Percentiles rank a stretch among this genome's conserved stretches.
Evolutionary conservation across 2,329 filamentous ascomycete genomes (phyloP).

Genomic region (Daldinia sp.): DNA sequence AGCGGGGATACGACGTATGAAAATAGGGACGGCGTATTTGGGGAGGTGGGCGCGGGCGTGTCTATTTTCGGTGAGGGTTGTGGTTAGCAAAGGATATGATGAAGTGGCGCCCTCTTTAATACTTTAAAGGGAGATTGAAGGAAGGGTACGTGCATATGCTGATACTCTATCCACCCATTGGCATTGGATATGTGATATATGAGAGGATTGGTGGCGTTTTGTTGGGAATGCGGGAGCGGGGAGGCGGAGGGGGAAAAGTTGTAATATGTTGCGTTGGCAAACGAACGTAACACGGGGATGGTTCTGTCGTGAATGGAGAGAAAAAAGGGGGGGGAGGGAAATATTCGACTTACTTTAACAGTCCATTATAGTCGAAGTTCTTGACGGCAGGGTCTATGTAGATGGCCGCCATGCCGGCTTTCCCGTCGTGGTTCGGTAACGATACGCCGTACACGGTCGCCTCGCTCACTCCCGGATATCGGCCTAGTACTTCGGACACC

Average conservation of each 20-base stretch:
- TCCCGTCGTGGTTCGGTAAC: slow-evolving; percentile 72
- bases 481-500: slow-evolving; percentile 69
- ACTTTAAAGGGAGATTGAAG: not conserved
- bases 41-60: slow-evolving; percentile 69
- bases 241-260: not conserved
- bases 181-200: not conserved
- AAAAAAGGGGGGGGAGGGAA: not conserved
- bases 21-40: slow-evolving; percentile 78
- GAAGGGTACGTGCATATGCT: not conserved
- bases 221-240: not conserved
- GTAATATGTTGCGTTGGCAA: not conserved
- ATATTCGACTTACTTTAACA: slow-evolving; percentile 58
- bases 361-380: slow-evolving; percentile 65
- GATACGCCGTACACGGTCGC: slow-evolving; percentile 76
- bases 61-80: slow-evolving; percentile 38
- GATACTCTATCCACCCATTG: not conserved
- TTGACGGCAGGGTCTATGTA: slow-evolving; percentile 61
- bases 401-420: slow-evolving; percentile 70
- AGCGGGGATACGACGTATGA: slow-evolving; percentile 68
- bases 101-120: not conserved
- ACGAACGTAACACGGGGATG: not conserved
- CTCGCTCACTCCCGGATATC: slow-evolving; percentile 66
- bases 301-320: not conserved
- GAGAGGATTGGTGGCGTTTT: slow-evolving; percentile 8
- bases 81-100: not conserved